A percentile compares a stretch with the other conserved stretches of the same genome.
phyloP scores from a whole-genome alignment of 2,329 filamentous ascomycete species.

The Colletotrichum lindemuthianum region DNA sequence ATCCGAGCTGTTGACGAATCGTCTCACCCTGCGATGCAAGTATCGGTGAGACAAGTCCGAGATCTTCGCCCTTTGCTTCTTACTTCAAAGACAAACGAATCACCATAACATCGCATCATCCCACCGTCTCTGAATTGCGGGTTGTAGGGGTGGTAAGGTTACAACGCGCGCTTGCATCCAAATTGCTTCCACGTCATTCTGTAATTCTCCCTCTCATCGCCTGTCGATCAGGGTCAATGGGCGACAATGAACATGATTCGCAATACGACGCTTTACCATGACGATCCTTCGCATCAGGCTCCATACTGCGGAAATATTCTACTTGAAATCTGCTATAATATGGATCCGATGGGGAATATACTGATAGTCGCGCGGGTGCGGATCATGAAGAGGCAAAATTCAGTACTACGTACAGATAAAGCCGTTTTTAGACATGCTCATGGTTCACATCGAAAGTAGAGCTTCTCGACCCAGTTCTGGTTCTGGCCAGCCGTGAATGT shows the following conservation, averaged over 20 bases:
- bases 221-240: neutral
- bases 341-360: neutral
- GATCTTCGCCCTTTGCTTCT: neutral
- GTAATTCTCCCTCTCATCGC: neutral
- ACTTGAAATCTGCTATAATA: constrained; percentile 2
- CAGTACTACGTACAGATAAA: too few species aligned
- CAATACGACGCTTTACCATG: constrained; percentile 4
- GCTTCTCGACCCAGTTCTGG: neutral
- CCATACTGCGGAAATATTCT: neutral
- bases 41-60: constrained; percentile 3
- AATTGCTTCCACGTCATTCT: constrained; percentile 17
- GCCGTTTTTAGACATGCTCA: constrained; percentile 12
- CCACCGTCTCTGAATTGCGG: constrained; percentile 1
- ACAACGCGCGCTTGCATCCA: neutral
- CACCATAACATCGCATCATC: constrained; percentile 9
- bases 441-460: constrained; percentile 5
- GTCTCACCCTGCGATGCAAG: constrained; percentile 1
- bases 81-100: neutral
- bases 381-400: constrained; percentile 9
- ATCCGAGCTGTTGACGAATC: constrained; percentile 11
- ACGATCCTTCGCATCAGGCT: neutral
- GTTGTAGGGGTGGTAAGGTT: neutral
- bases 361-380: neutral
- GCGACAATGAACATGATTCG: neutral
- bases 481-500: neutral